phyloP scores from a whole-genome alignment of 164 flowering plant genomes.

The Litsea cubeba region DNA sequence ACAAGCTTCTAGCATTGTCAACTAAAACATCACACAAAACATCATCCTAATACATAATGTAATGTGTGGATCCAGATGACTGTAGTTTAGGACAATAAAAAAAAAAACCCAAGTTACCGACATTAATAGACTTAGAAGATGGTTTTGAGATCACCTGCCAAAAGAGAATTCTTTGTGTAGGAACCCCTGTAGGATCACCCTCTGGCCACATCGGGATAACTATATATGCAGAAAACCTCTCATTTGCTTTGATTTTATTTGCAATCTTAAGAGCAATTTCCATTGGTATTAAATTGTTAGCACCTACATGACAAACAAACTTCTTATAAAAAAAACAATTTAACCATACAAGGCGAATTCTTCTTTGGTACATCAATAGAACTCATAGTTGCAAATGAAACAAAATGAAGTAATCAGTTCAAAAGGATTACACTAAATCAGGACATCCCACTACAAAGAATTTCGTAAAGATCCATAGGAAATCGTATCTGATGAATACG shows the following conservation, averaged over 20 bases:
- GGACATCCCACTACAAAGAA: too few relatives aligned
- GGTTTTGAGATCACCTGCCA: conserved; percentile 65
- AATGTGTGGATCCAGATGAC: too few relatives aligned
- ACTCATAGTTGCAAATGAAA: neutral
- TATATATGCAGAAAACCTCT: conserved; percentile 88
- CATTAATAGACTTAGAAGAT: too few relatives aligned
- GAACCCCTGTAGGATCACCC: conserved; percentile 84
- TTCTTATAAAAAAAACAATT: neutral
- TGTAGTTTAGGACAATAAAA: too few relatives aligned
- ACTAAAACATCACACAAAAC: too few relatives aligned
- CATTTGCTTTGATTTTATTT: conserved; percentile 74
- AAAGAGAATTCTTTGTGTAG: conserved; percentile 86
- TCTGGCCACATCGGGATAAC: conserved; percentile 99
- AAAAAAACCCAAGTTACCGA: too few relatives aligned
- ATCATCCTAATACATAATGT: too few relatives aligned
- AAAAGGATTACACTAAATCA: too few relatives aligned
- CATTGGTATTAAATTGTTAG: conserved; percentile 94
- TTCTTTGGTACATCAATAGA: neutral
- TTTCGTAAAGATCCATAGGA: neutral
- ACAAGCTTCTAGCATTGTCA: too few relatives aligned
- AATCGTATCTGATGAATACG: neutral
- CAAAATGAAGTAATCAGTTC: neutral
- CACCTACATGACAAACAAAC: conserved; percentile 44
- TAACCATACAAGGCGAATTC: neutral
- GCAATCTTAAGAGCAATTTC: conserved; percentile 96